phyloP scores from a whole-genome alignment of 148 eudicot species.

The Agrostemma githago region DNA sequence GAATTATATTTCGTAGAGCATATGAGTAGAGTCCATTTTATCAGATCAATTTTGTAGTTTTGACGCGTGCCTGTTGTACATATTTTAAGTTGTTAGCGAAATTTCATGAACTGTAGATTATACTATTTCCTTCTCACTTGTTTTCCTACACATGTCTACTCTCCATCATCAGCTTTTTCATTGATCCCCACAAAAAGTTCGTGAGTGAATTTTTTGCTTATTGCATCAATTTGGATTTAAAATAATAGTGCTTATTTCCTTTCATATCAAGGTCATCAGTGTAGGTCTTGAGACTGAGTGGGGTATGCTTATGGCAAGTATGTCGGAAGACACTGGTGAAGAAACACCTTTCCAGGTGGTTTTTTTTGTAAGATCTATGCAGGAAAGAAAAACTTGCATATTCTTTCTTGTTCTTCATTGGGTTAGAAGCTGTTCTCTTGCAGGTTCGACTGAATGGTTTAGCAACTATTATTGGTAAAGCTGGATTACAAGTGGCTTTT shows the following conservation, averaged over 20 bases:
- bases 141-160: too few species aligned
- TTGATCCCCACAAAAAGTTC: background rate
- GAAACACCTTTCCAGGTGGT: conserved; percentile 95
- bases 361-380: background rate
- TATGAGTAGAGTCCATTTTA: background rate
- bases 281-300: conserved; percentile 94
- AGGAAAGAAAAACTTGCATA: background rate
- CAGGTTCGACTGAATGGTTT: conserved; percentile 94
- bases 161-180: too few species aligned
- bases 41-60: background rate
- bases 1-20: background rate
- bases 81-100: background rate
- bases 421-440: background rate
- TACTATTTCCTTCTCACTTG: background rate
- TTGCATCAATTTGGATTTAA: background rate
- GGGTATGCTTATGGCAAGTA: conserved; percentile 99
- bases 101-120: background rate
- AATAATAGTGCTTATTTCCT: background rate
- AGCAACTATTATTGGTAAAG: conserved; percentile 82
- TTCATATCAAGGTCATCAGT: conserved; percentile 59
- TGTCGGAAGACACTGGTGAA: conserved; percentile 95
- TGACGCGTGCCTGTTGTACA: background rate
- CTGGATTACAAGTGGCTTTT: conserved; percentile 72
- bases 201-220: background rate
- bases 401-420: background rate